These are phyloP conservation scores for Ogataea salicorniae DNA, from an alignment of 805 yeast genomes.

Conservation along the genomic window DNA sequence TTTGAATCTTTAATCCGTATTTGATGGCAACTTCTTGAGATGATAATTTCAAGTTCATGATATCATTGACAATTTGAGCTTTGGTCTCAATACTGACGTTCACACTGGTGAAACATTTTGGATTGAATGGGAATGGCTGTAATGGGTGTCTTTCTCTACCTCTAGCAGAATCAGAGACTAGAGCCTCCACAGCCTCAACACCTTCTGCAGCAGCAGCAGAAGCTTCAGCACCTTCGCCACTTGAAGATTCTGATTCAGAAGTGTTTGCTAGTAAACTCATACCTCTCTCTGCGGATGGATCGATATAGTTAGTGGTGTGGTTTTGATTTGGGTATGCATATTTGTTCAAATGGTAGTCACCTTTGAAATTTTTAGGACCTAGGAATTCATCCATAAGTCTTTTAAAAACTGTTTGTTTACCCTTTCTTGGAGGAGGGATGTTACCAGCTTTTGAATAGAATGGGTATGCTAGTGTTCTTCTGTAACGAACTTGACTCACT, in stretches of 20 bases:
- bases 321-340: conserved; percentile 62
- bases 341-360: conserved; percentile 74
- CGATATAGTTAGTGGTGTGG: conserved; percentile 69
- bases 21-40: conserved; percentile 72
- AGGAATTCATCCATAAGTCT: conserved; percentile 66
- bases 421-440: conserved; percentile 32
- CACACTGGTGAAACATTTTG: conserved; percentile 61
- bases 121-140: conserved; percentile 81
- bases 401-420: conserved; percentile 48
- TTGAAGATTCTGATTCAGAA: background rate
- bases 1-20: conserved; percentile 74
- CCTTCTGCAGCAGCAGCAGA: conserved; percentile 15
- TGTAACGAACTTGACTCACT: conserved; percentile 42
- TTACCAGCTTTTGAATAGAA: conserved; percentile 41
- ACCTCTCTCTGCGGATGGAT: conserved; percentile 47
- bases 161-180: conserved; percentile 4
- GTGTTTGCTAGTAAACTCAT: conserved; percentile 18
- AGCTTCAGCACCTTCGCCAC: conserved; percentile 8
- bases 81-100: conserved; percentile 57
- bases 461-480: conserved; percentile 52
- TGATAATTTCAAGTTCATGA: conserved; percentile 42
- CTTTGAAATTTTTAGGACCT: conserved; percentile 80
- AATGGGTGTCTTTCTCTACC: conserved; percentile 27
- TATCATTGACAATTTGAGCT: conserved; percentile 50
- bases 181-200: conserved; percentile 11